Percentiles rank a stretch among this genome's conserved stretches.
phyloP scores from a whole-genome alignment of 768 basidiomycete species.

The Coprinopsis strossmayeri region DNA sequence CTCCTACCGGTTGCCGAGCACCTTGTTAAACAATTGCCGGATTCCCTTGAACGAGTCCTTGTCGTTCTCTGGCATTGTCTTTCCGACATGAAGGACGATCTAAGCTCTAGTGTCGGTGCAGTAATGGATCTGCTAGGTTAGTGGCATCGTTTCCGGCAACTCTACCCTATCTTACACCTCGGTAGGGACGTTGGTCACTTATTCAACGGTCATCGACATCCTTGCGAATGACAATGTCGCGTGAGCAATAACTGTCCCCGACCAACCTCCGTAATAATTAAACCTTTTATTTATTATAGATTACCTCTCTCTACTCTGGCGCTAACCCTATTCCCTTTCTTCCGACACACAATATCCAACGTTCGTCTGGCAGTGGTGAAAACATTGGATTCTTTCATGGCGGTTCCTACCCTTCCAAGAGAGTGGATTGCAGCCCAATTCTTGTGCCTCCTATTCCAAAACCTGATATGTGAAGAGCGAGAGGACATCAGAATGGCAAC shows the following conservation, averaged over 20 bases:
- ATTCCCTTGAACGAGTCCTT: slow-evolving; percentile 67
- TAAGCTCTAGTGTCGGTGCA: slow-evolving; percentile 92
- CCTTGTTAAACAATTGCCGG: slow-evolving; percentile 69
- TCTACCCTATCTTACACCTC: slow-evolving; percentile 4
- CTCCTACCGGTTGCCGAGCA: slow-evolving; percentile 80
- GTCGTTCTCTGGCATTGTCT: slow-evolving; percentile 88
- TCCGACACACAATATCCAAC: slow-evolving; percentile 91
- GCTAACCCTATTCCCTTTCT: slow-evolving; percentile 89
- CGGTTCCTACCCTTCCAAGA: slow-evolving; percentile 61
- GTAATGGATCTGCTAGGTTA: slow-evolving; percentile 96
- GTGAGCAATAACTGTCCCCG: no score
- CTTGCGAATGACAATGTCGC: slow-evolving; percentile 62
- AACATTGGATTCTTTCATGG: slow-evolving; percentile 82
- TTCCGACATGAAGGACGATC: slow-evolving; percentile 89
- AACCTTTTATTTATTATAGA: slow-evolving; percentile 41
- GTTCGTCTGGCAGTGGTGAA: slow-evolving; percentile 92
- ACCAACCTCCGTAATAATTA: no score
- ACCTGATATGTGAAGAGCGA: slow-evolving; percentile 88
- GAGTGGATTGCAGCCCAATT: slow-evolving; percentile 80
- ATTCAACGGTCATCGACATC: slow-evolving; percentile 69
- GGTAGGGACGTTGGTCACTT: slow-evolving; percentile 77
- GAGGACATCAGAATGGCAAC: slow-evolving; percentile 74
- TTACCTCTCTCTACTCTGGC: slow-evolving; percentile 77
- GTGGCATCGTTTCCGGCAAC: slow-evolving; percentile 12
- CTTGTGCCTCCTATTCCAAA: slow-evolving; percentile 85